A percentile compares a stretch with the other conserved stretches of the same genome.
These are phyloP conservation scores for Mycothermus thermophilus DNA, from an alignment of 495 filamentous ascomycete species.

Conservation along the genomic window DNA sequence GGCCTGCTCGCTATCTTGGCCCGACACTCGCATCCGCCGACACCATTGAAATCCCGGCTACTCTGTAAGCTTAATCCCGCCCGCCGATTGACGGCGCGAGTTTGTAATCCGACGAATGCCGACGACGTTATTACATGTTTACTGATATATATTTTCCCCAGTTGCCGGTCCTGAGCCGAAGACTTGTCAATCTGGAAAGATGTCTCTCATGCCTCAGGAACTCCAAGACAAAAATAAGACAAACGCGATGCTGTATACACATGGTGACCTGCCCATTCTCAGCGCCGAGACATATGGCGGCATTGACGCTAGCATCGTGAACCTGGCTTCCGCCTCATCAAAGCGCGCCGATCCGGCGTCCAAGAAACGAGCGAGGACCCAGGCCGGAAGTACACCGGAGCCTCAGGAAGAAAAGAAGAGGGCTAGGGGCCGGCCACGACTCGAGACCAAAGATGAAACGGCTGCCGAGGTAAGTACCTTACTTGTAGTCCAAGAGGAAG, in stretches of 20 bases:
- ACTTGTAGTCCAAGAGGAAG: too few species aligned
- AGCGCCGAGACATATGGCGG: conserved; percentile 37
- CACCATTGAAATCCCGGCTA: too few species aligned
- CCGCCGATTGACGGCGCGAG: too few species aligned
- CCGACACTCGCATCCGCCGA: too few species aligned
- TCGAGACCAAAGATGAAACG: conserved; percentile 56
- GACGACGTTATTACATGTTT: too few species aligned
- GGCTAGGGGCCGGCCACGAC: conserved; percentile 49
- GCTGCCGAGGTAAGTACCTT: conserved; percentile 39
- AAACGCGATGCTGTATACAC: conserved; percentile 24
- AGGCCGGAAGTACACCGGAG: conserved; percentile 7
- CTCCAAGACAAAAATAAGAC: not conserved
- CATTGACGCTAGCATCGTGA: too few species aligned
- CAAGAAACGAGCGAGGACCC: conserved; percentile 16
- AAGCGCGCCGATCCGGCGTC: conserved; percentile 13
- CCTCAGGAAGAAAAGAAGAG: conserved; percentile 36
- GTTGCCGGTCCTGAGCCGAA: too few species aligned
- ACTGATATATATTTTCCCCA: not conserved
- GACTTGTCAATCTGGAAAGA: too few species aligned
- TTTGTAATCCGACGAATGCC: too few species aligned
- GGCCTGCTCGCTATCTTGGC: too few species aligned
- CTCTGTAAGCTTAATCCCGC: too few species aligned
- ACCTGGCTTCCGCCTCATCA: conserved; percentile 7
- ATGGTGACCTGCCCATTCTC: conserved; percentile 30
- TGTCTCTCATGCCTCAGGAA: not conserved